Percentiles rank a stretch among this genome's conserved stretches.
Evolutionary conservation across 2,329 filamentous ascomycete genomes (phyloP).

Genomic region (Fusarium equiseti): DNA sequence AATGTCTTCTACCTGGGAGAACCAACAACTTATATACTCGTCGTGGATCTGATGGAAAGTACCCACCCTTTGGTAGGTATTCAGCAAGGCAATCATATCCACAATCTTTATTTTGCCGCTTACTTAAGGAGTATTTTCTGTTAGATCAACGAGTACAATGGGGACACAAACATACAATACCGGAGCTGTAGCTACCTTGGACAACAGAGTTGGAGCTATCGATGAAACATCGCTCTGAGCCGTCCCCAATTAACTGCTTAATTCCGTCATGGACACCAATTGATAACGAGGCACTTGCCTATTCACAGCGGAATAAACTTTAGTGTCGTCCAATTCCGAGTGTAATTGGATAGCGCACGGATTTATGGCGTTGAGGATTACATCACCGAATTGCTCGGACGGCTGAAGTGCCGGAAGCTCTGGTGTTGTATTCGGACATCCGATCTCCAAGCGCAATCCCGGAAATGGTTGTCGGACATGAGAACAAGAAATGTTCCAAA

Average conservation of each 20-base stretch:
- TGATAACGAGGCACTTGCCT: neutral
- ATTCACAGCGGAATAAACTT: neutral
- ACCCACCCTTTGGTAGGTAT: no score
- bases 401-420: neutral
- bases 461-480: conserved; percentile 28
- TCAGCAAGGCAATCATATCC: no score
- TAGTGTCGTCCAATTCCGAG: neutral
- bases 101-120: no score
- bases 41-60: no score
- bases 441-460: conserved; percentile 16
- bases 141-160: neutral
- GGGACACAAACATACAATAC: neutral
- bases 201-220: neutral
- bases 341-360: conserved; percentile 7
- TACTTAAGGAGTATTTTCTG: no score
- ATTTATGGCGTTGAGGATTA: conserved; percentile 24
- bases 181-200: neutral
- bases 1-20: neutral
- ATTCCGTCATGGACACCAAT: neutral
- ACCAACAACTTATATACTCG: conserved; percentile 4
- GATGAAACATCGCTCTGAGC: neutral
- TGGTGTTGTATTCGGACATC: conserved; percentile 31
- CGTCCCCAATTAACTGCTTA: neutral
- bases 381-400: conserved; percentile 17
- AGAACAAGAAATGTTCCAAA: conserved; percentile 38